A percentile compares a stretch with the other conserved stretches of the same genome.
These are phyloP conservation scores for Fusarium sp. DNA, from an alignment of 2,329 filamentous ascomycete species.

Conservation along the genomic window DNA sequence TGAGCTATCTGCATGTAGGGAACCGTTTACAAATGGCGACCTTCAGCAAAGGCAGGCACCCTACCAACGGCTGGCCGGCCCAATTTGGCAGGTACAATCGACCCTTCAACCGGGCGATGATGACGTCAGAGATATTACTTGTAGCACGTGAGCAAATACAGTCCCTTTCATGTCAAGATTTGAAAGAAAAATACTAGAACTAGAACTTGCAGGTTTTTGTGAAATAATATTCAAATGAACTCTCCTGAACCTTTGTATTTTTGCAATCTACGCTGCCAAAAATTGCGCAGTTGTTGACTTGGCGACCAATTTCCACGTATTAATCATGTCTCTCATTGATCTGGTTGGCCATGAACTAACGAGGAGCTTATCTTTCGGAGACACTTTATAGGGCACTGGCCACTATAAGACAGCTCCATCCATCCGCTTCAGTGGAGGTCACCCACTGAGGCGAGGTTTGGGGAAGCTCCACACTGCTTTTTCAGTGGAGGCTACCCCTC, in stretches of 20 bases:
- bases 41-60: background rate
- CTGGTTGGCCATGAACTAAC: conserved; percentile 30
- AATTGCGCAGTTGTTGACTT: conserved; percentile 4
- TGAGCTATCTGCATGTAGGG: background rate
- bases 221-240: background rate
- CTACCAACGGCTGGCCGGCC: conserved; percentile 7
- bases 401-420: conserved; percentile 19
- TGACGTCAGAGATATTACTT: conserved; percentile 27
- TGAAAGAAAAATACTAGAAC: background rate
- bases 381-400: conserved; percentile 21
- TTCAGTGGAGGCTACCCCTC: conserved; percentile 40
- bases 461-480: conserved; percentile 39
- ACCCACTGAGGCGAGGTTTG: conserved; percentile 25
- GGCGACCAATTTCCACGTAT: conserved; percentile 8
- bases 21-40: background rate
- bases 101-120: background rate
- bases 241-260: background rate
- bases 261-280: background rate
- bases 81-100: conserved; percentile 26
- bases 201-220: background rate
- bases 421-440: conserved; percentile 13
- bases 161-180: background rate
- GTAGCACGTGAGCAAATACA: background rate
- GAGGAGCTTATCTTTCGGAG: conserved; percentile 12
- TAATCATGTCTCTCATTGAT: conserved; percentile 14